phyloP scores from a whole-genome alignment of 192 early-diverging fungal species.

The Entrophospora sp. region DNA sequence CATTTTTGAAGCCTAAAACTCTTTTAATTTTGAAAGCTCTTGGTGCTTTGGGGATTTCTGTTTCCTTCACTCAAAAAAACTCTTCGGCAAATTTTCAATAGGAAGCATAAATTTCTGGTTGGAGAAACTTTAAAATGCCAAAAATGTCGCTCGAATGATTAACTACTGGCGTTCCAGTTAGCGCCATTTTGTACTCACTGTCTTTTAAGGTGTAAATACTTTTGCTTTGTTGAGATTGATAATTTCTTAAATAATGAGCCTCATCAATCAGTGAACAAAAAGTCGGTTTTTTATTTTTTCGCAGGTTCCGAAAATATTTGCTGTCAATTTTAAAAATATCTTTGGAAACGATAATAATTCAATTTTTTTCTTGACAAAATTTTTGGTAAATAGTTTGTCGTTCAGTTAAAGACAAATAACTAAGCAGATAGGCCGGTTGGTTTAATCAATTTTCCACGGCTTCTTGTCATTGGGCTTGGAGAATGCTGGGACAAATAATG shows the following conservation, averaged over 20 bases:
- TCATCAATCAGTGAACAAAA: neutral
- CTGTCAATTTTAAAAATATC: conserved; percentile 13
- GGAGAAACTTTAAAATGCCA: conserved; percentile 4
- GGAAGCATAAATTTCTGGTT: conserved; percentile 1
- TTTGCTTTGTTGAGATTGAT: conserved; percentile 14
- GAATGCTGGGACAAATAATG: neutral
- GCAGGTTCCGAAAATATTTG: neutral
- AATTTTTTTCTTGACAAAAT: neutral
- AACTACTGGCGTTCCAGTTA: neutral
- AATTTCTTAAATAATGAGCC: conserved; percentile 1
- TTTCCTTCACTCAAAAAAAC: neutral
- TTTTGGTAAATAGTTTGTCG: conserved; percentile 7
- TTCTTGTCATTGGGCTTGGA: conserved; percentile 7
- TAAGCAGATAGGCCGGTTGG: conserved; percentile 1
- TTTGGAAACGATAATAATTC: conserved; percentile 10
- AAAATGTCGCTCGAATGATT: neutral
- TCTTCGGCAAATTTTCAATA: conserved; percentile 7
- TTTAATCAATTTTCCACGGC: neutral
- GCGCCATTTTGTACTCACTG: neutral
- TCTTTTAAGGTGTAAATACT: neutral
- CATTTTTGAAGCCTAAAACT: conserved; percentile 1
- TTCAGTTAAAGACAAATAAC: neutral
- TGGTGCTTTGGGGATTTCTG: neutral
- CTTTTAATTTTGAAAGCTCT: neutral
- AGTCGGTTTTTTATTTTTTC: neutral